A percentile compares a stretch with the other conserved stretches of the same genome.
Conservation (phyloP, 306 rosid genomes). For the Quercus bicolor region DNA sequence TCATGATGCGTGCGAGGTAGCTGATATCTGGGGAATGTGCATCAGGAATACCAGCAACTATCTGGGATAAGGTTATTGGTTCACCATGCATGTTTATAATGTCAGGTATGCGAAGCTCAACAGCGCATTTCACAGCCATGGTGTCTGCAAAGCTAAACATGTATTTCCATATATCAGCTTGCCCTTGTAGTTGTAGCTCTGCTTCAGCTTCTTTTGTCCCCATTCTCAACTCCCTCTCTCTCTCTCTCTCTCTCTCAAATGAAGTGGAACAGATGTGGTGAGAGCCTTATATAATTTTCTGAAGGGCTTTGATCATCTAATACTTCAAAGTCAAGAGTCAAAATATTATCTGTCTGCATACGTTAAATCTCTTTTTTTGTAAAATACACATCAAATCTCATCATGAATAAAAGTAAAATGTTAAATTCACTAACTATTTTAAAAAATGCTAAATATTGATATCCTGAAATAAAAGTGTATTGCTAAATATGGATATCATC, state of each 20-base stretch:
- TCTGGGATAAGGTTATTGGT: conserved; percentile 28
- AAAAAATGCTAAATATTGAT: too few species aligned
- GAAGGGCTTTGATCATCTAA: too few species aligned
- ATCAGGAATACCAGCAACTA: conserved; percentile 15
- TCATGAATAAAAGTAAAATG: too few species aligned
- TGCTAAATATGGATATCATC: too few species aligned
- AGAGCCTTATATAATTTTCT: too few species aligned
- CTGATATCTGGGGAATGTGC: conserved; percentile 20
- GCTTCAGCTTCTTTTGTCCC: conserved; percentile 5
- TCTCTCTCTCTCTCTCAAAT: neutral
- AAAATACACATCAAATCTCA: too few species aligned
- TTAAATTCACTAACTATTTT: too few species aligned
- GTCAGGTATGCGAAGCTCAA: conserved; percentile 40
- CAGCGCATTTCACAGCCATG: conserved; percentile 40
- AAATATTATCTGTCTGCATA: too few species aligned
- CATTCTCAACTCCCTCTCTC: neutral
- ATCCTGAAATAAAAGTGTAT: too few species aligned
- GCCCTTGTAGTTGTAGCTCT: conserved; percentile 28
- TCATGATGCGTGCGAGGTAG: conserved; percentile 38
- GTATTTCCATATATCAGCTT: conserved; percentile 40
- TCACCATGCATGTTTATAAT: conserved; percentile 27
- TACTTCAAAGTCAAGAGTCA: too few species aligned
- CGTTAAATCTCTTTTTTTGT: too few species aligned
- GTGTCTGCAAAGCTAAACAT: conserved; percentile 36
- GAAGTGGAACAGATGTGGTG: neutral